Base-by-base conservation (phyloP, 495 filamentous ascomycete genomes). In the Aspergillus funiculosus region DNA sequence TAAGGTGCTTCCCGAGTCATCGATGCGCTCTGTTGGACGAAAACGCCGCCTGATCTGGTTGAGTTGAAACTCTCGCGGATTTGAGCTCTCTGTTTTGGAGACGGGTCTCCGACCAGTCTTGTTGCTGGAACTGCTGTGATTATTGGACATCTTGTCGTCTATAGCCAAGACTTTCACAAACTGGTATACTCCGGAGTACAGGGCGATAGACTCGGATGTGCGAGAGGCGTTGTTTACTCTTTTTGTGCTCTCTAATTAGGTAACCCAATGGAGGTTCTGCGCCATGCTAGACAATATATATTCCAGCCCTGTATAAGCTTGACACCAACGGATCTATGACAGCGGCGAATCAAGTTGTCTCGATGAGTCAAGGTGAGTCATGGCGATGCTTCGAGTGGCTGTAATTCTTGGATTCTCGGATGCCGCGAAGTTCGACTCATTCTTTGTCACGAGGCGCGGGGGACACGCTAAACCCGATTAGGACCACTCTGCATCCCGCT, bases 1-100 rank as follows among this genome's bases (percentile, higher is more conserved):
- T 15, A 90, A 61, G 10, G 73, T 72, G 5, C 73, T 78, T 9
- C 74, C 78, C 39, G 73, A 67, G 25, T 73, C 61, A 42, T 76
- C 62, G 7, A 63, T 66, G 11, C 64, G 68, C 54, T 87, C 78
- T 14, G 71, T 68, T 21, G 85, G 82, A 32, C 70, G 74, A 58
- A 80, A 94, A 9, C 89, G 79, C 24, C 81, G 80, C 53, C 77
- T 74, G 43, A 95, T 60, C 66, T 94, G 89, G 40, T 76, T 76
- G 39, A 92, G 64, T 55, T 94, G 85, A 54, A 90, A 94, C 20
- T 73, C 76, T 45, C 86, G 72, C 10, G 86, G 84, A 58, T 90
- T 77, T 28, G 80, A 74, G 26, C 67, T 56, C 61, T 91, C 83
- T 6, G 73, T 62, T 39, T 74, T 73, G 4, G 88, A 79, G 5